phyloP scores from a whole-genome alignment of 2,329 filamentous ascomycete genomes.

The Leptoxyphium fumago region DNA sequence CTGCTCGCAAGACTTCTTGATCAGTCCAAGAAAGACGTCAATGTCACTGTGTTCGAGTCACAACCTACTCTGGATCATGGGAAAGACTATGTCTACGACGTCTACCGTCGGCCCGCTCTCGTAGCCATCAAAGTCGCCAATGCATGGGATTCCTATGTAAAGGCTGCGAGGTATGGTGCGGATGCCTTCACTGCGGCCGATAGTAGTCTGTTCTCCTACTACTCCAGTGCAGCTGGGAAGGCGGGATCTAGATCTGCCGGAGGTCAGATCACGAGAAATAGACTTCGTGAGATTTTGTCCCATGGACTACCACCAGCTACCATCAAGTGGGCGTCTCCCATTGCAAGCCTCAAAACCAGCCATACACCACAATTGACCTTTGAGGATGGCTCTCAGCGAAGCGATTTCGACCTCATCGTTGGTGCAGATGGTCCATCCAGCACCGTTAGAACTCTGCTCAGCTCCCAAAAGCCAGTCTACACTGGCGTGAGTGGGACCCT shows the following conservation, averaged over 20 bases:
- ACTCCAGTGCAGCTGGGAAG: conserved; percentile 13
- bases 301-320: conserved; percentile 13
- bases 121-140: conserved; percentile 19
- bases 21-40: conserved; percentile 20
- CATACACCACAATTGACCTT: conserved; percentile 13
- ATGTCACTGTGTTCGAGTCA: no score
- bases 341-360: conserved; percentile 10
- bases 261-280: conserved; percentile 23
- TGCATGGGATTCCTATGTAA: conserved; percentile 19
- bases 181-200: conserved; percentile 28
- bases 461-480: conserved; percentile 16
- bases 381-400: conserved; percentile 14
- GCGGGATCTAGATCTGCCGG: conserved; percentile 13
- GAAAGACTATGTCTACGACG: conserved; percentile 25
- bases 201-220: conserved; percentile 21
- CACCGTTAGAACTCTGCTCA: conserved; percentile 19
- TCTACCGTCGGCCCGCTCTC: conserved; percentile 20
- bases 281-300: conserved; percentile 20
- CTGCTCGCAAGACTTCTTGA: conserved; percentile 22
- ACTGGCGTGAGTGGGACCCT: conserved; percentile 22
- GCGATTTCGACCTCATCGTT: conserved; percentile 22
- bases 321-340: conserved; percentile 21
- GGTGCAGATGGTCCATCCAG: conserved; percentile 27
- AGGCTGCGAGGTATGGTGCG: conserved; percentile 26
- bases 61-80: conserved; percentile 18